Base-by-base conservation (phyloP, 768 basidiomycete species). In the Boletus rubescentipes region DNA sequence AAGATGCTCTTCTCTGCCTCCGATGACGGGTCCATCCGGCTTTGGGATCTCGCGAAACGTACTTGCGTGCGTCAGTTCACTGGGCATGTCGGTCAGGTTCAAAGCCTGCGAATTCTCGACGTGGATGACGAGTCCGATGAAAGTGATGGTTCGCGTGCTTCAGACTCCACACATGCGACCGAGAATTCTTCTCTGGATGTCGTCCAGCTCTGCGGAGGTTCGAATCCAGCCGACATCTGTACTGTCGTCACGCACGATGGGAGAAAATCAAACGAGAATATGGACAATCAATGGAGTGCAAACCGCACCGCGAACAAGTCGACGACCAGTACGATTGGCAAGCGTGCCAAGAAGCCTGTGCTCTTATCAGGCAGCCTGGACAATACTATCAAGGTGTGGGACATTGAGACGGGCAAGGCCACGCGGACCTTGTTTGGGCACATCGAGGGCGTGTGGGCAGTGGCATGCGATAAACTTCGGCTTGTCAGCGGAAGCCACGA, bases 1-100 rank as follows among this genome's bases (percentile, higher is more conserved):
- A 95, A 97, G 74, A 93, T 98, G 89, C 79, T 99, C 26, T 97
- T 99, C 75, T 97, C 94, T 9, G 93, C 93, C 4, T 94, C 93
- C 9, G 97, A 98, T 67, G 97, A 98, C 68, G 90, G 89, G 26
- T 86, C 88, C 4, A 92, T 98, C 70, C 87, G 86, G 54, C 81
- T 99, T 6, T 99, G 96, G 97, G 96, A 98, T 71, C 80, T 99
- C 39, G 84, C 81, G 26, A 75, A 75, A 20, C 81, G 91, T 43
- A 81, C 85, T 3, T 98, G 94, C 67, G 80, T 96, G 37, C 83
- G 89, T 12, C 84, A 86, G 55, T 91, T 97, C 67, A 79, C 76
- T 21, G 97, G 94, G 0, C 97, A 99, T 71, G 86, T 95, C 52
- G 93, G 90, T 0, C 95, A 98, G 68, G 93, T 98, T 14, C 97